Evolutionary conservation across 1,284 basidiomycete genomes (phyloP).

Genomic region (Vanrija humicola): DNA sequence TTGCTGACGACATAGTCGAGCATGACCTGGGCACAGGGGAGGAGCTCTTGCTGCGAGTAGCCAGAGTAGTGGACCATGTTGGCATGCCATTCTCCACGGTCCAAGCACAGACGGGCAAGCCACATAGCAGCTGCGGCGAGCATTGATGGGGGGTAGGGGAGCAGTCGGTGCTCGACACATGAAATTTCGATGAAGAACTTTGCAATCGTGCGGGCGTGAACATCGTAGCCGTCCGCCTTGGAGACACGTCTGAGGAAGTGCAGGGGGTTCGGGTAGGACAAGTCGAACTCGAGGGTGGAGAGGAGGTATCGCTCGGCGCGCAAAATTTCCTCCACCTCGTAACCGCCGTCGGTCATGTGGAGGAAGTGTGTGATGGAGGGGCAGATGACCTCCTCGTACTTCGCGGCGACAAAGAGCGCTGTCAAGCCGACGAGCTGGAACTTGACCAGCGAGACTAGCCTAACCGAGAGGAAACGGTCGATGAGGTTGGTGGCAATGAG

Average conservation of each 20-base stretch:
- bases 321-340: constrained; percentile 81
- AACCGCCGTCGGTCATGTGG: constrained; percentile 81
- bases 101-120: constrained; percentile 81
- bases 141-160: constrained; percentile 75
- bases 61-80: constrained; percentile 89
- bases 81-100: constrained; percentile 82
- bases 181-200: constrained; percentile 93
- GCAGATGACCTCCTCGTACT: constrained; percentile 93
- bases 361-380: constrained; percentile 86
- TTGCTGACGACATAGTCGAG: constrained; percentile 83
- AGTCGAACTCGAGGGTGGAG: constrained; percentile 84
- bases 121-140: constrained; percentile 86
- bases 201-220: constrained; percentile 82
- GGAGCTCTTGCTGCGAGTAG: constrained; percentile 76
- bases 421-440: constrained; percentile 93
- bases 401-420: constrained; percentile 87
- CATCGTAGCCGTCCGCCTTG: constrained; percentile 94
- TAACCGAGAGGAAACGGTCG: constrained; percentile 89
- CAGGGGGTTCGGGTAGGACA: constrained; percentile 89
- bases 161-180: constrained; percentile 78
- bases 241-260: constrained; percentile 87
- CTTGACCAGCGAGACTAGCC: constrained; percentile 85
- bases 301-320: constrained; percentile 92
- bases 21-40: constrained; percentile 89
- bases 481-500: constrained; percentile 94